Base-by-base conservation (phyloP, 2,329 filamentous ascomycete genomes). In the Cercospora sojina region DNA sequence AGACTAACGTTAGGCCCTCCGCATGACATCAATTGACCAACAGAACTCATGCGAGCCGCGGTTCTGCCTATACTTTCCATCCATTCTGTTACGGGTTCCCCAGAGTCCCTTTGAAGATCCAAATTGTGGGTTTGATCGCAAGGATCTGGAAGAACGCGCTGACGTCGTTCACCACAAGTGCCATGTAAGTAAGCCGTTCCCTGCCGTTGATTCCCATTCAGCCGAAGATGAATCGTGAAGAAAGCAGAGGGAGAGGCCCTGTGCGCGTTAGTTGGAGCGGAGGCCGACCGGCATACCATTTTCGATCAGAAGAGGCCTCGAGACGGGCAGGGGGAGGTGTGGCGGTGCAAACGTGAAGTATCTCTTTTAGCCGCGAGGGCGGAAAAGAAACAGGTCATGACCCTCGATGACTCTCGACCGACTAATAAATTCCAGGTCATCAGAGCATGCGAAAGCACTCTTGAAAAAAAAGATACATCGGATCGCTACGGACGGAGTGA, bases 21-120 rank as follows among this genome's bases (percentile, higher is more conserved):
- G 51, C 51, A 55, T 55, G 51, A 55, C 51, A 55, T 55, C 51
- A 55, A 55, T 18, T 18, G 51, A 27, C 23, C 51, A 27, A 55
- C 51, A 31, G 51, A 56, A 29, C n/a, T 23, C 51, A 29, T 29
- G 25, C 51, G 51, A 56, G 51, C 51, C 51, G 51, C n/a, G 51
- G 29, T 56, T 56, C n/a, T 56, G 51, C 51, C 51, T 56, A 31
- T 25, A 32, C 51, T 31, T 56, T 29, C 51, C 47, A 38, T 38
- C 43, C 43, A 16, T 49, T 23, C 23, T 55, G 23, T 55, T 31
- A 49, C 43, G 43, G 20, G 25, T 51, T 25, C 20, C 47, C 47
- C 47, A 27, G 47, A 51, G 25, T 51, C 23, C 51, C 51, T 31
- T 47, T 55, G 51, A 55, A n/a, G 51, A 55, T 51, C 20, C 47